phyloP scores from a whole-genome alignment of 2,329 filamentous ascomycete species.

The Penicillium sp. region DNA sequence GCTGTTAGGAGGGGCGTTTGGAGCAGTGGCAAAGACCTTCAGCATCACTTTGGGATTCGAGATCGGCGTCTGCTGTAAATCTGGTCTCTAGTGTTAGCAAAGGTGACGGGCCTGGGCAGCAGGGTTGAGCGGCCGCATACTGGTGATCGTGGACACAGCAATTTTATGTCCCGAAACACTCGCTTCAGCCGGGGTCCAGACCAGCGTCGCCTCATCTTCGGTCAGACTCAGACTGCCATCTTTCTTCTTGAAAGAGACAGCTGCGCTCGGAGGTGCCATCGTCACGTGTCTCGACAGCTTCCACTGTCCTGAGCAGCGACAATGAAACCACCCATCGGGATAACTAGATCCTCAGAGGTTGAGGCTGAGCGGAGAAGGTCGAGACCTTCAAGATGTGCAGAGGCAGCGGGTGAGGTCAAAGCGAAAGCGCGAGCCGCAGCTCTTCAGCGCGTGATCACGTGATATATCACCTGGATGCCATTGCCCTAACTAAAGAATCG shows the following conservation, averaged over 20 bases:
- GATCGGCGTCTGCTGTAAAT: slow-evolving; percentile 92
- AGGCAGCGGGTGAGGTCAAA: background rate
- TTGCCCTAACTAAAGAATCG: background rate
- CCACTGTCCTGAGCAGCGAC: slow-evolving; percentile 37
- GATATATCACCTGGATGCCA: slow-evolving; percentile 10
- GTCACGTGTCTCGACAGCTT: slow-evolving; percentile 37
- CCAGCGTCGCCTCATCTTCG: slow-evolving; percentile 69
- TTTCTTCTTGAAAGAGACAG: slow-evolving; percentile 89
- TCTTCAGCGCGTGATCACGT: slow-evolving; percentile 18
- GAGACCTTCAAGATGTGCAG: background rate
- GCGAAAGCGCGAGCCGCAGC: slow-evolving; percentile 16
- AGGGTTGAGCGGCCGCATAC: slow-evolving; percentile 52
- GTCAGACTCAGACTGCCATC: slow-evolving; percentile 80
- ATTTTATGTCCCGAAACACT: slow-evolving; percentile 67
- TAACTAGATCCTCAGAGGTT: slow-evolving; percentile 21
- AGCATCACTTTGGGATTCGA: slow-evolving; percentile 88
- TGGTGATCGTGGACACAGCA: slow-evolving; percentile 74
- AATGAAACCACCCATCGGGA: slow-evolving; percentile 39
- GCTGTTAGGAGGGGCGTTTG: slow-evolving; percentile 34
- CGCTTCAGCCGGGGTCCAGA: slow-evolving; percentile 72
- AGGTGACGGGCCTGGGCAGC: background rate
- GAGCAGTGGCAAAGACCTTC: slow-evolving; percentile 77
- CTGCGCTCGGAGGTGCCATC: slow-evolving; percentile 58
- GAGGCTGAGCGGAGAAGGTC: slow-evolving; percentile 19
- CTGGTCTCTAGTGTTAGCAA: slow-evolving; percentile 45